A percentile compares a stretch with the other conserved stretches of the same genome.
These are phyloP conservation scores for Aspergillus egyptiacus DNA, from an alignment of 495 filamentous ascomycete genomes.

Conservation along the genomic window DNA sequence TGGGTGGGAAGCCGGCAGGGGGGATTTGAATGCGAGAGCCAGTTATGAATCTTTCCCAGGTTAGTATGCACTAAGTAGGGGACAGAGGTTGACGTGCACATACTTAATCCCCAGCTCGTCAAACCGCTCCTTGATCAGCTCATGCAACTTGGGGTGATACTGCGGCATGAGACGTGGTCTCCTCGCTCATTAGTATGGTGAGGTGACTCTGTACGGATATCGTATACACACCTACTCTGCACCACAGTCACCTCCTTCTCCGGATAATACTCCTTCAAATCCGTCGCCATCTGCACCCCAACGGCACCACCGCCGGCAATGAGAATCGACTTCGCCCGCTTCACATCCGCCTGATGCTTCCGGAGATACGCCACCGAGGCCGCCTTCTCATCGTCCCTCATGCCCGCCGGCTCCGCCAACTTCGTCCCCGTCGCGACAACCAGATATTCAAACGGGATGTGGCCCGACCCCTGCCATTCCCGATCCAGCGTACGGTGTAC, in stretches of 20 bases:
- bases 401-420: slow-evolving; percentile 40
- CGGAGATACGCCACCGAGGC: slow-evolving; percentile 37
- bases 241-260: slow-evolving; percentile 53
- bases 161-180: slow-evolving; percentile 45
- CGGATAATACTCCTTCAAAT: slow-evolving; percentile 52
- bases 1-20: slow-evolving; percentile 24
- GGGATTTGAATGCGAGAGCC: slow-evolving; percentile 32
- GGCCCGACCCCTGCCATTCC: slow-evolving; percentile 37
- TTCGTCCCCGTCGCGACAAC: slow-evolving; percentile 44
- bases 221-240: too few species aligned
- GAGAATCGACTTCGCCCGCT: slow-evolving; percentile 39
- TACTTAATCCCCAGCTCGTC: slow-evolving; percentile 34
- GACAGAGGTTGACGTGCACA: not conserved
- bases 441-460: slow-evolving; percentile 43
- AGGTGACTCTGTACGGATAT: too few species aligned
- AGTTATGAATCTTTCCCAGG: slow-evolving; percentile 24
- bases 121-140: slow-evolving; percentile 37
- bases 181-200: too few species aligned
- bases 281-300: slow-evolving; percentile 55
- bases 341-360: slow-evolving; percentile 32
- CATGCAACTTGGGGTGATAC: slow-evolving; percentile 47
- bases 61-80: not conserved
- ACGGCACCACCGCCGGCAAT: slow-evolving; percentile 58
- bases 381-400: slow-evolving; percentile 41
- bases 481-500: slow-evolving; percentile 40